Conservation (phyloP, 805 yeast genomes). For the Myxozyma neotropica region DNA sequence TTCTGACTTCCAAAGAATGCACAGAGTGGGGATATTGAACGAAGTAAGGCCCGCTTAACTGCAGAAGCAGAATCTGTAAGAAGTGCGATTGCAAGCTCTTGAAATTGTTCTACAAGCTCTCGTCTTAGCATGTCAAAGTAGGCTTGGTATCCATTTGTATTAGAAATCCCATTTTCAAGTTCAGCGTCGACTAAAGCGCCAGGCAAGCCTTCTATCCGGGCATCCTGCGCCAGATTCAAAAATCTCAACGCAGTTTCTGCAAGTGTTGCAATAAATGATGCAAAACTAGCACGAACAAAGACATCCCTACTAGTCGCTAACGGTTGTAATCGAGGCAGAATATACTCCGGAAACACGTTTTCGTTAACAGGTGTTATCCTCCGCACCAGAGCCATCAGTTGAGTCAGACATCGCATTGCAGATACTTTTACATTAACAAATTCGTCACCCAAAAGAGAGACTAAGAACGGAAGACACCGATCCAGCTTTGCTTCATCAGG, state of each 20-base stretch:
- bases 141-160: constrained; percentile 23
- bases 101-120: constrained; percentile 58
- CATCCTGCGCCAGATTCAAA: constrained; percentile 57
- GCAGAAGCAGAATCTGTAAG: constrained; percentile 68
- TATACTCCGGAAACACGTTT: constrained; percentile 76
- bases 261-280: constrained; percentile 71
- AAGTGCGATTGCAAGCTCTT: constrained; percentile 62
- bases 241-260: constrained; percentile 66
- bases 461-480: constrained; percentile 77
- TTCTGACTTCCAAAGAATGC: constrained; percentile 82
- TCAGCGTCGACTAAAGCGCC: constrained; percentile 47
- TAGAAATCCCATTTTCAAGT: constrained; percentile 47
- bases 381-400: constrained; percentile 64
- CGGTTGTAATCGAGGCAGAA: constrained; percentile 67
- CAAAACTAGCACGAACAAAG: constrained; percentile 66
- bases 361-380: constrained; percentile 74
- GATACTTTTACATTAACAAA: constrained; percentile 65
- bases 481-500: constrained; percentile 85
- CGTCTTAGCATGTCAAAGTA: constrained; percentile 46
- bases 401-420: constrained; percentile 67
- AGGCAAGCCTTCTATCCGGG: constrained; percentile 40
- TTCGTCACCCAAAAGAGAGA: constrained; percentile 69
- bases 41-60: constrained; percentile 70
- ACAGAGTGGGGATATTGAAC: constrained; percentile 75
- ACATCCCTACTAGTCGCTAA: constrained; percentile 47